Evolutionary conservation across 345 rosid genomes (phyloP).

Genomic region (Aegle marmelos): DNA sequence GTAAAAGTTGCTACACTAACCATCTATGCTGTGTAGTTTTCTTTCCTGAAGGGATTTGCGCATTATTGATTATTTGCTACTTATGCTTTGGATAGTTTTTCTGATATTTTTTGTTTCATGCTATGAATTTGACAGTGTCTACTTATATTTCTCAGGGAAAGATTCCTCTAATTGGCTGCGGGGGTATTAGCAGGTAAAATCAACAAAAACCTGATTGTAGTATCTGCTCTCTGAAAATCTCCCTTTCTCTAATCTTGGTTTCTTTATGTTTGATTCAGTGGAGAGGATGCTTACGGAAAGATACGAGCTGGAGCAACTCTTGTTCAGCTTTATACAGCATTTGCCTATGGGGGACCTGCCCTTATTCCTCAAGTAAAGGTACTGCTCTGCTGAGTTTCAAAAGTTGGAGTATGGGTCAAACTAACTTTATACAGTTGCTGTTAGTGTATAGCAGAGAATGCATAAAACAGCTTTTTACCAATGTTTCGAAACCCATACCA

Average conservation of each 20-base stretch:
- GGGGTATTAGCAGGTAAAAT: slow-evolving; percentile 83
- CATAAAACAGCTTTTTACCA: neutral
- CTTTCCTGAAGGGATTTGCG: neutral
- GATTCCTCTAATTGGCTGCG: slow-evolving; percentile 89
- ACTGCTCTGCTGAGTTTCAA: neutral
- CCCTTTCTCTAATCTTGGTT: neutral
- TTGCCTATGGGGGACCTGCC: slow-evolving; percentile 97
- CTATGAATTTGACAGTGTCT: slow-evolving; percentile 2
- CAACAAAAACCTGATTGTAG: neutral
- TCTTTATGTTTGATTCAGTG: slow-evolving; percentile 44
- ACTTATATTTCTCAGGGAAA: slow-evolving; percentile 59
- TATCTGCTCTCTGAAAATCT: neutral
- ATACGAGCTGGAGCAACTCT: slow-evolving; percentile 95
- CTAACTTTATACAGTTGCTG: neutral
- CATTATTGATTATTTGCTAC: neutral
- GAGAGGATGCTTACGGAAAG: slow-evolving; percentile 95
- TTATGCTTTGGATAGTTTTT: neutral
- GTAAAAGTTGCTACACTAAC: neutral
- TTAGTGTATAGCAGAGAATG: neutral
- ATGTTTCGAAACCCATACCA: neutral
- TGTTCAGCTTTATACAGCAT: slow-evolving; percentile 90
- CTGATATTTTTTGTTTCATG: neutral
- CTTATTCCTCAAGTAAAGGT: slow-evolving; percentile 93
- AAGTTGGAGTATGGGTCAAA: neutral
- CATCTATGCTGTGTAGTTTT: neutral